A percentile compares a stretch with the other conserved stretches of the same genome.
Evolutionary conservation across 1,284 basidiomycete species (phyloP).

Genomic region (Ceratobasidium sp.): DNA sequence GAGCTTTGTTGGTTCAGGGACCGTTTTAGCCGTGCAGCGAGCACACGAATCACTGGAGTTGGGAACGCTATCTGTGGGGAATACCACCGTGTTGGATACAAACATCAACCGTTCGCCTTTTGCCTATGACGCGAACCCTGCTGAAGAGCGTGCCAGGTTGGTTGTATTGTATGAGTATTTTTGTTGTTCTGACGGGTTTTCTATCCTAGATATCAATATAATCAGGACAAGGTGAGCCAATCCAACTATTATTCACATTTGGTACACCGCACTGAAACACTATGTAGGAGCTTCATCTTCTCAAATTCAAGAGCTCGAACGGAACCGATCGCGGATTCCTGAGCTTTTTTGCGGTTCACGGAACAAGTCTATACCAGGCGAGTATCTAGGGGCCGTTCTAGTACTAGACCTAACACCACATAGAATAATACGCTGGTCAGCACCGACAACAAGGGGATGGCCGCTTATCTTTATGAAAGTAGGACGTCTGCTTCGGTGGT

Average conservation of each 20-base stretch:
- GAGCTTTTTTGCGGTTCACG: slow-evolving; percentile 85
- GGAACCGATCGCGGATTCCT: slow-evolving; percentile 75
- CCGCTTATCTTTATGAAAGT: slow-evolving; percentile 82
- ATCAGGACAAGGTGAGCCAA: slow-evolving; percentile 72
- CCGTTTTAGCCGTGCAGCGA: slow-evolving; percentile 75
- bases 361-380: slow-evolving; percentile 82
- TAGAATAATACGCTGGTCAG: slow-evolving; percentile 85
- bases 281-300: slow-evolving; percentile 67
- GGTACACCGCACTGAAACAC: not conserved
- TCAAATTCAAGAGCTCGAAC: slow-evolving; percentile 72
- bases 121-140: slow-evolving; percentile 80
- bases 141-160: slow-evolving; percentile 71
- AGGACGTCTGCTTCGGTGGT: slow-evolving; percentile 47
- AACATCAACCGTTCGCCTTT: slow-evolving; percentile 82
- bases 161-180: not conserved
- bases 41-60: slow-evolving; percentile 75
- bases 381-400: slow-evolving; percentile 43
- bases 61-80: slow-evolving; percentile 75
- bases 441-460: slow-evolving; percentile 86
- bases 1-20: slow-evolving; percentile 79
- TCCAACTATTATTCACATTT: not conserved
- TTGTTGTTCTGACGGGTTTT: not conserved
- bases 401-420: not conserved
- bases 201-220: slow-evolving; percentile 63
- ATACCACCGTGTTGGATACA: slow-evolving; percentile 72